Conservation (phyloP, 2,329 filamentous ascomycete genomes). For the Colletotrichum sp. region DNA sequence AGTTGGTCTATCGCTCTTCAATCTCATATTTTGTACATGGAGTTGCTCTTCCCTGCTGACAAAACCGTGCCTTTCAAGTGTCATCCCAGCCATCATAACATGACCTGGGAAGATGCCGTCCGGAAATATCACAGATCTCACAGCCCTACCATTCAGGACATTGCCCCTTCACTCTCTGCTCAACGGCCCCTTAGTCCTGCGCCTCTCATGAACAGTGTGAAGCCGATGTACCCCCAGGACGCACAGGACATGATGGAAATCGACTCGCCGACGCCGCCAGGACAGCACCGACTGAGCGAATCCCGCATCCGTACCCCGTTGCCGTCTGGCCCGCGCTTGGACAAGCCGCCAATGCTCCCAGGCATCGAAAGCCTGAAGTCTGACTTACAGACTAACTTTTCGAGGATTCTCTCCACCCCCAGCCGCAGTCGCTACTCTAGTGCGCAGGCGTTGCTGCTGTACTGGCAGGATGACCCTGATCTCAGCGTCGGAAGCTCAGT, state of each 20-base stretch:
- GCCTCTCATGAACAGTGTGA: constrained; percentile 36
- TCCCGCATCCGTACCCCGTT: constrained; percentile 59
- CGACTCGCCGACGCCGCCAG: constrained; percentile 44
- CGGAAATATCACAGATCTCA: constrained; percentile 57
- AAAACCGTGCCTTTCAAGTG: constrained; percentile 43
- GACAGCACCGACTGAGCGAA: constrained; percentile 47
- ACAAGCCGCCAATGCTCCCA: constrained; percentile 53
- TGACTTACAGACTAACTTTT: constrained; percentile 55
- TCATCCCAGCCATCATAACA: constrained; percentile 62
- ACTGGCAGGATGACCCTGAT: constrained; percentile 61
- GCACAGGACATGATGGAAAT: constrained; percentile 64
- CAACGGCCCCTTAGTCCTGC: constrained; percentile 53
- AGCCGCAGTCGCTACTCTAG: constrained; percentile 56
- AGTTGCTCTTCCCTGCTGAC: constrained; percentile 17
- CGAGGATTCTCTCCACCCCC: constrained; percentile 53
- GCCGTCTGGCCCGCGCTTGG: constrained; percentile 59
- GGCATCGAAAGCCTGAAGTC: constrained; percentile 55
- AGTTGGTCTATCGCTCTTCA: constrained; percentile 32
- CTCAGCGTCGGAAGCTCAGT: constrained; percentile 35
- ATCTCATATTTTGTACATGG: neutral
- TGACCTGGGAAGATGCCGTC: constrained; percentile 65
- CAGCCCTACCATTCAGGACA: constrained; percentile 55
- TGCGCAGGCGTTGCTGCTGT: constrained; percentile 58
- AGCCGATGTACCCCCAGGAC: constrained; percentile 47
- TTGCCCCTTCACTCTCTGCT: constrained; percentile 44